Evolutionary conservation across 2,329 filamentous ascomycete species (phyloP), one percentile per base, ranked within the genome.

Genomic region (Pestalotiopsis sp.): DNA sequence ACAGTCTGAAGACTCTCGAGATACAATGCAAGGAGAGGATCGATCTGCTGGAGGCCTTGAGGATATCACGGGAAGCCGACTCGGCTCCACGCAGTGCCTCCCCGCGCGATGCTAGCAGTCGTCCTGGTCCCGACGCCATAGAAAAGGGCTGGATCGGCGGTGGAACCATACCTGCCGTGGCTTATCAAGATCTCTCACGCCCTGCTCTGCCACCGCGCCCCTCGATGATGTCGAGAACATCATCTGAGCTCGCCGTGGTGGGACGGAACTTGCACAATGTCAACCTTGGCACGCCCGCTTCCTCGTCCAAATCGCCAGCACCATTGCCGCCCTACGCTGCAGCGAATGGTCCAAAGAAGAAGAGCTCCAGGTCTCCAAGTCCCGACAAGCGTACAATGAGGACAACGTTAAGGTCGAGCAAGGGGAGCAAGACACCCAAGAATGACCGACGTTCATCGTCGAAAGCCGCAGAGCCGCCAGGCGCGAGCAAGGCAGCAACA

Each of bases 1-100:
- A 96, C 68, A 97, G 94, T 63, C 82, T 98, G 70, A 89, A 90
- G 69, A 88, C 94, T 75, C 87, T 98, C 76, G 94, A 98, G 78
- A 79, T 95, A 71, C 95, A 98, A 81, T 98, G 95, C 80, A 95
- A 96, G 79, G 95, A 98, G 81, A 89, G 95, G 63, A 93, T 98
- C 65, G 94, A 97, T 78, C 84, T 98, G 41, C 86, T 98, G 6
- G 92, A 96, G 77, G 92, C 95, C 6, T 83, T 98, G 68, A 89
- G 91, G 70, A 84, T 92, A 72, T 91, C 89, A n/a, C 83, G 89
- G 68, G 79, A 85, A 69, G 86, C 84, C 20, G 78, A 81, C 56
- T 69, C 76, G 1, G 65, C 70, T 23, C 71, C 76, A 12, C 77
- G 80, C 70, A 76, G 75, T 39, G 69, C 72, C 49, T 69, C 74